Percentiles rank a stretch among this genome's conserved stretches.
Evolutionary conservation across 495 filamentous ascomycete genomes (phyloP).

Genomic region (Aspergillus coremiiformis): DNA sequence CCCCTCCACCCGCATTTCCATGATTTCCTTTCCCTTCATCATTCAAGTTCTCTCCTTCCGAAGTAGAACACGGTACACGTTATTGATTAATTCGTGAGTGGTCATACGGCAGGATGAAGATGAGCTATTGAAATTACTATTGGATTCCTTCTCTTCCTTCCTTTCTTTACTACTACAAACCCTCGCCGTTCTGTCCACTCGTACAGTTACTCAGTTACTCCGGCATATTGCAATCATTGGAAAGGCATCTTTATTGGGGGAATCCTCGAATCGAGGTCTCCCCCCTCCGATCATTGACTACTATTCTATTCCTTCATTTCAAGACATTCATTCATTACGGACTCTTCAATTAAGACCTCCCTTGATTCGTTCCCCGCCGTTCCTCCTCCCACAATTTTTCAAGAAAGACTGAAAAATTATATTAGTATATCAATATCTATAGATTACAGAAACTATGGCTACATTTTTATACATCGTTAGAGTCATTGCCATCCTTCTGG

Average conservation of each 20-base stretch:
- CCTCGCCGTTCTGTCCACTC: too few relatives aligned
- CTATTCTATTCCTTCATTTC: too few relatives aligned
- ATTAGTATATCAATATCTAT: not conserved
- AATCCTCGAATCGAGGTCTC: not conserved
- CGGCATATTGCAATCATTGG: not conserved
- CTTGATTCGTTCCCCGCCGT: too few relatives aligned
- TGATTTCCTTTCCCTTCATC: not conserved
- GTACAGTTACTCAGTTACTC: too few relatives aligned
- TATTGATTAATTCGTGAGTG: too few relatives aligned
- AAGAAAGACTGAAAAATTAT: not conserved
- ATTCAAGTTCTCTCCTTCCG: not conserved
- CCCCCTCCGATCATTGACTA: constrained; percentile 1
- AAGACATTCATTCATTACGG: too few relatives aligned
- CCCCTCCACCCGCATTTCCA: too few relatives aligned
- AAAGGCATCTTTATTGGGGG: not conserved
- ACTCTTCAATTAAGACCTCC: too few relatives aligned
- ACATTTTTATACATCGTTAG: constrained; percentile 10
- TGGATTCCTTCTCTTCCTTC: not conserved
- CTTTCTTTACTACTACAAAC: not conserved
- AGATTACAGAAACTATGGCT: constrained; percentile 4
- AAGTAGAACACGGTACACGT: not conserved
- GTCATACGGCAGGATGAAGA: not conserved
- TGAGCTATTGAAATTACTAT: not conserved
- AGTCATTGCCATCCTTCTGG: constrained; percentile 19
- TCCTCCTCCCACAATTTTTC: too few relatives aligned